Evolutionary conservation across 139 green algal genomes (phyloP).

Genomic region (Zygnema circumcarinatum): DNA sequence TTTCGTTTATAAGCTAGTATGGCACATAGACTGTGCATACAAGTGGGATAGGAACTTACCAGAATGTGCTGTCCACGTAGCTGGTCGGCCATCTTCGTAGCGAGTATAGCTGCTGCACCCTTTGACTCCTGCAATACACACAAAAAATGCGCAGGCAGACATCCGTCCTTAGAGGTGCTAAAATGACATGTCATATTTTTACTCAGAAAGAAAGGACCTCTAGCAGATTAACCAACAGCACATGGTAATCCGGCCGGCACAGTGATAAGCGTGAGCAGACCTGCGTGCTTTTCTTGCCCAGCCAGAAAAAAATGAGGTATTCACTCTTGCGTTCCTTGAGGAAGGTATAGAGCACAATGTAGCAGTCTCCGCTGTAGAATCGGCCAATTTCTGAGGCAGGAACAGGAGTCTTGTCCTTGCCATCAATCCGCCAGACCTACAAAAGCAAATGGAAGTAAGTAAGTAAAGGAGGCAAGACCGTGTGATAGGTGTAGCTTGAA

Average conservation of each 20-base stretch:
- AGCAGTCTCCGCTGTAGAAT: constrained; percentile 60
- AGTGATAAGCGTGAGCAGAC: too few species aligned
- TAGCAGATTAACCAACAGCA: too few species aligned
- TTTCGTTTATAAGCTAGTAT: too few species aligned
- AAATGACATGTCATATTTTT: too few species aligned
- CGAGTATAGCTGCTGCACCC: constrained; percentile 4
- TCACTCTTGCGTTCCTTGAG: constrained; percentile 38
- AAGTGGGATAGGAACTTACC: not conserved
- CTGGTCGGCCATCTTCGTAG: constrained; percentile 14
- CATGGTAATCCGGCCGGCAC: too few species aligned
- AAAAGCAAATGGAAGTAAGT: not conserved
- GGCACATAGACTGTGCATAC: too few species aligned
- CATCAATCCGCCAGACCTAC: constrained; percentile 52
- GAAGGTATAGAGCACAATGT: constrained; percentile 57
- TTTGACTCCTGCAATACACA: constrained; percentile 27
- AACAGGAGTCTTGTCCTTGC: constrained; percentile 28
- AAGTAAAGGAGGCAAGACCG: not conserved
- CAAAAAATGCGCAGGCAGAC: not conserved
- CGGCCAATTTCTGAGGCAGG: constrained; percentile 20
- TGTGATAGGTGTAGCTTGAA: not conserved
- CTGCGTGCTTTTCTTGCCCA: constrained; percentile 24
- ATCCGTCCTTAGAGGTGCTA: too few species aligned
- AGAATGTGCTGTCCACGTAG: constrained; percentile 25
- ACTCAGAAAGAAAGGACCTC: too few species aligned
- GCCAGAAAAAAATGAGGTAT: constrained; percentile 62